Evolutionary conservation across 345 rosid species (phyloP), one percentile per base, ranked within the genome.

Genomic region (Draba incana): DNA sequence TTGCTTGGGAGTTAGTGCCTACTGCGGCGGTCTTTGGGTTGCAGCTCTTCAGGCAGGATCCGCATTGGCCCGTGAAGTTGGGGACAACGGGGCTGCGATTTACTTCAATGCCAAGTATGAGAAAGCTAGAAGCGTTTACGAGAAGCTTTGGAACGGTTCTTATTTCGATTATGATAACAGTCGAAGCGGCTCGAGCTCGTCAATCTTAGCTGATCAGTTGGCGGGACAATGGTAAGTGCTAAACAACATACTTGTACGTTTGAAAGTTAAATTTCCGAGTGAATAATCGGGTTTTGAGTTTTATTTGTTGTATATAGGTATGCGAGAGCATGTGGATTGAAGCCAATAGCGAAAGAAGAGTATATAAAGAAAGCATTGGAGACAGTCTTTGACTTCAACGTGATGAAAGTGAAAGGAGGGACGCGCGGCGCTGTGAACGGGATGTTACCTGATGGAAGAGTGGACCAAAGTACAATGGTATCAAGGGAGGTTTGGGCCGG

Each of bases 21-120:
- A 89, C 30, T 81, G 89, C 2, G 92, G 92, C 0, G 92, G 92
- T 53, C 86, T 89, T 0, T 89, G 96, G 96, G 92, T 86, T 16
- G 89, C 96, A 5, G 89, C 96, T 31, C 83, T 89, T 8, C 86
- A 89, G 69, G 96, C 92, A 14, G 79, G 83, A n/a, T 84, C 92
- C 0, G 90, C 87, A 38, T 62, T 89, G 78, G 96, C 91, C 7
- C 58, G 39, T 42, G 78, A 67, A 49, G 75, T 87, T 33, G 96
- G 87, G 10, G 96, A 89, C 41, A 25, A 44, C 5, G 86, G 65
- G 23, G 77, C 84, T 64, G 83, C 86, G 0, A 46, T 55, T 27
- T 85, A 80, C 71, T 85, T 87, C 57, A 82, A 82, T 53, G 77
- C 73, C 27, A 90, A 82, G 78, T 88, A 79, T 83, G 79, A 78